These are phyloP conservation scores for Amanita polypyramis DNA, from an alignment of 768 basidiomycete genomes.

Conservation along the genomic window DNA sequence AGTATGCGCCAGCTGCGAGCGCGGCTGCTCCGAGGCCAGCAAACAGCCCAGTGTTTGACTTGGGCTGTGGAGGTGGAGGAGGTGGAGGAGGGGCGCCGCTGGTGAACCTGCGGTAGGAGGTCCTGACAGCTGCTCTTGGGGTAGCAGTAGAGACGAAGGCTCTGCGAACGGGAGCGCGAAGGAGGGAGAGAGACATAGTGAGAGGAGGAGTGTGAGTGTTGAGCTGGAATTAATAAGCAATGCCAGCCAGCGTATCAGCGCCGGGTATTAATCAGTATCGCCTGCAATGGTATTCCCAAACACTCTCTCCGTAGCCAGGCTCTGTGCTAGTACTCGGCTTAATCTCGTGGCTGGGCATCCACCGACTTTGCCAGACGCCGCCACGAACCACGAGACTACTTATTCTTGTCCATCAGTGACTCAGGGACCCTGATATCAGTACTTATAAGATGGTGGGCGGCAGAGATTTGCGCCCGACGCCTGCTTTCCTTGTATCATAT, in stretches of 20 bases:
- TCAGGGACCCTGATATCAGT: no score
- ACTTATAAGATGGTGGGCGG: neutral
- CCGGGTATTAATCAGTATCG: no score
- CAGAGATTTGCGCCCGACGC: neutral
- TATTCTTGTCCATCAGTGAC: no score
- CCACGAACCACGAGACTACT: no score
- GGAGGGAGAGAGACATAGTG: conserved; percentile 46
- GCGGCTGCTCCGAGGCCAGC: conserved; percentile 49
- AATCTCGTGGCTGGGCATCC: no score
- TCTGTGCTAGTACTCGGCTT: no score
- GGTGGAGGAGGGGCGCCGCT: conserved; percentile 25
- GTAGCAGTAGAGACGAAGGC: conserved; percentile 25
- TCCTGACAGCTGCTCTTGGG: conserved; percentile 22
- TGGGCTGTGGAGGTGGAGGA: conserved; percentile 36
- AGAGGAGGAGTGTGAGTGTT: conserved; percentile 7
- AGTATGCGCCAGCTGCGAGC: conserved; percentile 56
- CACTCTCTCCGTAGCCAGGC: no score
- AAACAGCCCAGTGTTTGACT: conserved; percentile 49
- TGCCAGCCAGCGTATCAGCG: neutral
- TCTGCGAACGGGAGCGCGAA: conserved; percentile 42
- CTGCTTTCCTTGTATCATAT: neutral
- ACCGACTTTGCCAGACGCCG: no score
- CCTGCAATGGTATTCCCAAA: no score
- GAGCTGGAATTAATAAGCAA: neutral
- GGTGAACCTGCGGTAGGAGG: conserved; percentile 49